phyloP scores from a whole-genome alignment of 768 basidiomycete species.

The Mycena amicta region DNA sequence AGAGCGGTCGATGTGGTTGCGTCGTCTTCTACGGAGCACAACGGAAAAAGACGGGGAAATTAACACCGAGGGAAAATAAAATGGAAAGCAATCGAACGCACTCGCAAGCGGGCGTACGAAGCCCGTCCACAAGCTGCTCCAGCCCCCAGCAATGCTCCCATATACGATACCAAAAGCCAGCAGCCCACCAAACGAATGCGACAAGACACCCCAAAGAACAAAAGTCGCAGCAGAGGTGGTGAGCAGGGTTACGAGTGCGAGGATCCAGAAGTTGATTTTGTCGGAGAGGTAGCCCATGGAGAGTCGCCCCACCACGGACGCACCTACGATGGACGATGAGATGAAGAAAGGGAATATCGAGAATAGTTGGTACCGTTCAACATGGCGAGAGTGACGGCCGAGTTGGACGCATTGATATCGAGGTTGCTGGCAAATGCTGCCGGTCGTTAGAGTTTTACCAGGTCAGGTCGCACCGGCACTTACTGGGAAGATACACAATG shows the following conservation, averaged over 20 bases:
- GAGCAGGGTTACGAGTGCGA: conserved; percentile 22
- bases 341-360: background rate
- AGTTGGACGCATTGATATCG: conserved; percentile 21
- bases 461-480: background rate
- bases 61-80: too few species aligned
- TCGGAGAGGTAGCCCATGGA: conserved; percentile 32
- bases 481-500: conserved; percentile 1
- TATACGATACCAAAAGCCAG: conserved; percentile 29
- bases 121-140: conserved; percentile 31
- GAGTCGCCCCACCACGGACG: conserved; percentile 28
- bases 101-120: conserved; percentile 29
- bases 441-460: background rate
- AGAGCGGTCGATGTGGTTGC: conserved; percentile 25
- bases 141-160: conserved; percentile 29
- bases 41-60: background rate
- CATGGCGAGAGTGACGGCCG: conserved; percentile 27
- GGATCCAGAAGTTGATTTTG: conserved; percentile 25
- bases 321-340: background rate
- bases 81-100: too few species aligned
- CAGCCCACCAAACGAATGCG: conserved; percentile 27
- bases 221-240: conserved; percentile 28
- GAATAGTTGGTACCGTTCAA: conserved; percentile 25
- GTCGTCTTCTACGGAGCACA: conserved; percentile 27
- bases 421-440: conserved; percentile 31
- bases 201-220: conserved; percentile 33